phyloP scores from a whole-genome alignment of 2,329 filamentous ascomycete genomes.

The Colletotrichum gloeosporioides region DNA sequence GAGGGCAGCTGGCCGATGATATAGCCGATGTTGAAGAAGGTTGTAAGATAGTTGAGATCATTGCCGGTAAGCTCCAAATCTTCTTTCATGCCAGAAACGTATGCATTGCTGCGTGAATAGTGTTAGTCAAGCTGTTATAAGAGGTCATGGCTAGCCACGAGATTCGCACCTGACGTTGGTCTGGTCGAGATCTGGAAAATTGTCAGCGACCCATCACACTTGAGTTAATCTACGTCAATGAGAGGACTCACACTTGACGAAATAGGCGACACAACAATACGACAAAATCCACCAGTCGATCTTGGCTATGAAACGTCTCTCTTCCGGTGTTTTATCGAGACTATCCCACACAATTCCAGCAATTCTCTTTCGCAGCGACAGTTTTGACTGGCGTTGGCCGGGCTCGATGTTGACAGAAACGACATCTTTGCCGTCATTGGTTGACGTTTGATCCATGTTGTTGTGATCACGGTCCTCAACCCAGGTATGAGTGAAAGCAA shows the following conservation, averaged over 20 bases:
- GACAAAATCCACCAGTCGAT: slow-evolving; percentile 40
- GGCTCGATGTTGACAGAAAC: neutral
- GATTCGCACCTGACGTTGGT: slow-evolving; percentile 26
- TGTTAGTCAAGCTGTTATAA: neutral
- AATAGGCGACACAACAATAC: slow-evolving; percentile 40
- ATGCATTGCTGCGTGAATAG: slow-evolving; percentile 39
- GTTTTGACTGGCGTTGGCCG: neutral
- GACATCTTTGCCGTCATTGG: neutral
- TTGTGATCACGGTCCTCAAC: neutral
- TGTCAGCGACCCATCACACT: neutral
- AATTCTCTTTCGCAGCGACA: slow-evolving; percentile 16
- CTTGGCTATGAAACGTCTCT: slow-evolving; percentile 36
- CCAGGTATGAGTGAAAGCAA: neutral
- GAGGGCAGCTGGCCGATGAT: slow-evolving; percentile 51
- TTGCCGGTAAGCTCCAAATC: slow-evolving; percentile 58
- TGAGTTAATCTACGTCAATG: neutral
- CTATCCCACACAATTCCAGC: slow-evolving; percentile 35
- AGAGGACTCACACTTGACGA: slow-evolving; percentile 35
- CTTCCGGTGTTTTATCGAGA: slow-evolving; percentile 36
- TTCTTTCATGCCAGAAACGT: slow-evolving; percentile 52
- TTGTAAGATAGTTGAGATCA: slow-evolving; percentile 57
- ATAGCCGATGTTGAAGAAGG: slow-evolving; percentile 66
- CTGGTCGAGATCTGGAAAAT: slow-evolving; percentile 31
- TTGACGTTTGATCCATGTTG: neutral
- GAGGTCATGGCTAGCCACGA: neutral